Base-by-base conservation (phyloP, 2,329 filamentous ascomycete genomes). In the Nannizziopsis barbatae region DNA sequence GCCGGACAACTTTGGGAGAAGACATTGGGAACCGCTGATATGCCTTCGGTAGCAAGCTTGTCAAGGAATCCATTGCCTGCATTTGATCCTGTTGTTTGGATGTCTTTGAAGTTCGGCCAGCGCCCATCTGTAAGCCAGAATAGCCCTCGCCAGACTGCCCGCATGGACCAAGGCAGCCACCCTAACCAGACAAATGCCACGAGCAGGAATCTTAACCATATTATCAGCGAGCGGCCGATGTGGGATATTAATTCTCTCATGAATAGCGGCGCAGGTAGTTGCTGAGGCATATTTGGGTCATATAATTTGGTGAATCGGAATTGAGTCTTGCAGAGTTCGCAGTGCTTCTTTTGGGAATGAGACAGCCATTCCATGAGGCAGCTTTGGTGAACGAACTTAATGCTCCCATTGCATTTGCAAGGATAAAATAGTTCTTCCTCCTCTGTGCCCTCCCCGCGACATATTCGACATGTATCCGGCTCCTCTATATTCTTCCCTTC, bases 291-390 rank as follows among this genome's bases (percentile, higher is more conserved):
- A 61, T 89, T 79, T 3, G 88, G 87, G 53, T 89, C 82, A 71
- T 98, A 98, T 35, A 98, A 78, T 68, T 98, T 98, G 46, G 92
- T 98, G 72, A 98, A 98, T 52, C 88, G 85, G 63, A 96, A 98
- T 0, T 89, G 83, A 2, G 92, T 98, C 72, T 98, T 98, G 80
- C 92, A 98, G 32, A 98, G 81, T 71, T 98, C 92, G 74, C 93
- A 98, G 72, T 98, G 86, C 67, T 96, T 96, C 77, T 98, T 98
- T 65, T 98, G 89, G 1, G 92, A 96, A 67, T 98, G 93, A 43
- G 88, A 90, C 17, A 98, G 75, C 92, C 92, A 98, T 68, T 96
- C 89, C 84, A 98, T 95, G 67, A 98, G 71, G 65, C 92, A 98
- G 64, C 93, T 86, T 68, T 98, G 92, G 65, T 98, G 92, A 53